Evolutionary conservation across 2,329 filamentous ascomycete genomes (phyloP).

Genomic region (Hypoxylon rubiginosum): DNA sequence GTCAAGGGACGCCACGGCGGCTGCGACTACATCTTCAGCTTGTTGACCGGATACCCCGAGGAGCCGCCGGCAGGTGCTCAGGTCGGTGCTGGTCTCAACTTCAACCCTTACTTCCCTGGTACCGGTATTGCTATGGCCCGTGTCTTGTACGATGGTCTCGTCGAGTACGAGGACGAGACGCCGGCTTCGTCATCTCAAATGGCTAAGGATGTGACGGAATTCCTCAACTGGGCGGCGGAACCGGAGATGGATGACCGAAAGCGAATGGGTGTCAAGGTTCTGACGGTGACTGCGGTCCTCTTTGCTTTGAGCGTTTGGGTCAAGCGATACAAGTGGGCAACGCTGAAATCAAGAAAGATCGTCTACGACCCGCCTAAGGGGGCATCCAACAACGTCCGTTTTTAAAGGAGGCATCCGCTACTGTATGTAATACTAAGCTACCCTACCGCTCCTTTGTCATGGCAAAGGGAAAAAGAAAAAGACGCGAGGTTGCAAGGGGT

Average conservation of each 20-base stretch:
- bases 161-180: slow-evolving; percentile 98
- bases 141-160: slow-evolving; percentile 96
- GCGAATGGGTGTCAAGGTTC: slow-evolving; percentile 99
- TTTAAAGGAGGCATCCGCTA: slow-evolving; percentile 52
- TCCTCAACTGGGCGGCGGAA: slow-evolving; percentile 99
- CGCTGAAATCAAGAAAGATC: slow-evolving; percentile 95
- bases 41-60: slow-evolving; percentile 97
- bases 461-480: slow-evolving; percentile 46
- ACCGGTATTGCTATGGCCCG: slow-evolving; percentile 99
- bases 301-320: slow-evolving; percentile 94
- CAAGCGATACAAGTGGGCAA: slow-evolving; percentile 99
- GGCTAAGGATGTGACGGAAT: slow-evolving; percentile 99
- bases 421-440: slow-evolving; percentile 53
- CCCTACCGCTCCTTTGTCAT: slow-evolving; percentile 51
- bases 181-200: slow-evolving; percentile 97
- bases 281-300: slow-evolving; percentile 82
- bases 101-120: slow-evolving; percentile 99
- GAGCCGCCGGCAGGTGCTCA: slow-evolving; percentile 91
- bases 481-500: slow-evolving; percentile 45
- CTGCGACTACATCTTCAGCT: slow-evolving; percentile 97
- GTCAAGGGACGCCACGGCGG: slow-evolving; percentile 98
- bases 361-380: slow-evolving; percentile 81
- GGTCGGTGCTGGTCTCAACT: slow-evolving; percentile 93
- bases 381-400: slow-evolving; percentile 62
- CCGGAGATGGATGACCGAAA: slow-evolving; percentile 99